These are phyloP conservation scores for Pichia ethanolica DNA, from an alignment of 805 yeast genomes.

Conservation along the genomic window DNA sequence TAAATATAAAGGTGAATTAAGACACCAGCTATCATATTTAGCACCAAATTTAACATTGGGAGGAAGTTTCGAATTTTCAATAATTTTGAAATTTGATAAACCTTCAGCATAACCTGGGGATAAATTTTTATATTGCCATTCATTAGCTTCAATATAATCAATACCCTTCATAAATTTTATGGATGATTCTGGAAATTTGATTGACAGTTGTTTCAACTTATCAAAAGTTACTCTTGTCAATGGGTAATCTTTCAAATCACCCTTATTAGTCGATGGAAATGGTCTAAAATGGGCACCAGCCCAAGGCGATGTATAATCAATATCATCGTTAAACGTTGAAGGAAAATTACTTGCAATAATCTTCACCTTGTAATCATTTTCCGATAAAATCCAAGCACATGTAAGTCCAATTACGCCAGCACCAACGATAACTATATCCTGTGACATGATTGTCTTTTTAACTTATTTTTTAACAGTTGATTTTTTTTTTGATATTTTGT, in stretches of 20 bases:
- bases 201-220: slow-evolving; percentile 36
- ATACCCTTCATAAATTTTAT: slow-evolving; percentile 46
- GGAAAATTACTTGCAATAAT: slow-evolving; percentile 42
- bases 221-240: slow-evolving; percentile 44
- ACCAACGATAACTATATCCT: slow-evolving; percentile 8
- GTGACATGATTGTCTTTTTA: background rate
- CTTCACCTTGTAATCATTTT: slow-evolving; percentile 29
- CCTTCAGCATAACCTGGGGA: slow-evolving; percentile 37
- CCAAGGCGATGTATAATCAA: slow-evolving; percentile 52
- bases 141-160: slow-evolving; percentile 45
- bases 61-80: slow-evolving; percentile 28
- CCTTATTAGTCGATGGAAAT: slow-evolving; percentile 37
- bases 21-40: slow-evolving; percentile 49
- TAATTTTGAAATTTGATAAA: slow-evolving; percentile 31
- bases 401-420: slow-evolving; percentile 42
- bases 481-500: too few species aligned
- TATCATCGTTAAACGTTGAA: slow-evolving; percentile 34
- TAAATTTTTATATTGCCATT: slow-evolving; percentile 25
- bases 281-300: slow-evolving; percentile 80
- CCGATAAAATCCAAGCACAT: slow-evolving; percentile 33
- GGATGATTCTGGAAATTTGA: slow-evolving; percentile 43
- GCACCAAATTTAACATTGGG: slow-evolving; percentile 40
- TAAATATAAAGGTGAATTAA: slow-evolving; percentile 50
- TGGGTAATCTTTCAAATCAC: slow-evolving; percentile 38
- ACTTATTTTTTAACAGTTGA: too few species aligned